Conservation (phyloP, 1,284 basidiomycete genomes). For the Irpex rosettiformis region DNA sequence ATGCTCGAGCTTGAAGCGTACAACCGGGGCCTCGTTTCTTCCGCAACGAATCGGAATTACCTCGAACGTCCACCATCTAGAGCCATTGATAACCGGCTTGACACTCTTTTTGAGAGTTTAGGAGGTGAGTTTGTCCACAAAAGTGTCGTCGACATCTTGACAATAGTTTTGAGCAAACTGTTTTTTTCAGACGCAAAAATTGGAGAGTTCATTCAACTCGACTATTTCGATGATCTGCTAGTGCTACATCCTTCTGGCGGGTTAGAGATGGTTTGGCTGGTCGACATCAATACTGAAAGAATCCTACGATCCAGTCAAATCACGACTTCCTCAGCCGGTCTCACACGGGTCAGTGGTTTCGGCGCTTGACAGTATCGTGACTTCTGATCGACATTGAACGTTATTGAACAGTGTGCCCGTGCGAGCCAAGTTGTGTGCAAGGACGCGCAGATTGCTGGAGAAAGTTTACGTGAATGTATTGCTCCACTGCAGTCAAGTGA, state of each 20-base stretch:
- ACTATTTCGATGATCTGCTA: slow-evolving; percentile 33
- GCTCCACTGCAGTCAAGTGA: background rate
- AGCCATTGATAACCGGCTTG: slow-evolving; percentile 49
- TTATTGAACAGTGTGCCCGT: background rate
- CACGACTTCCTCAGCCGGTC: slow-evolving; percentile 35
- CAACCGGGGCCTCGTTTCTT: slow-evolving; percentile 33
- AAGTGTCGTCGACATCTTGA: too few relatives aligned
- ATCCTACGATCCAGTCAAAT: slow-evolving; percentile 35
- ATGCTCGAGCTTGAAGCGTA: slow-evolving; percentile 40
- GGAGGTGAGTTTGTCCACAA: slow-evolving; percentile 31
- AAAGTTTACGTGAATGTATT: background rate
- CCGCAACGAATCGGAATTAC: slow-evolving; percentile 35
- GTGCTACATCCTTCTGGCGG: slow-evolving; percentile 18
- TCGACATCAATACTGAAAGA: slow-evolving; percentile 35
- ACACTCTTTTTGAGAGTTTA: slow-evolving; percentile 49
- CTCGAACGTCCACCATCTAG: slow-evolving; percentile 44
- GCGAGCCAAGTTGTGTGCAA: background rate
- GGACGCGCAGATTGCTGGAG: background rate
- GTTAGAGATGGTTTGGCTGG: slow-evolving; percentile 42
- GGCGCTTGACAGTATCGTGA: background rate
- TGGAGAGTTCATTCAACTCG: slow-evolving; percentile 47
- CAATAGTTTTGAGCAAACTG: too few relatives aligned
- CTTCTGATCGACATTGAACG: background rate
- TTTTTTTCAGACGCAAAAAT: slow-evolving; percentile 26
- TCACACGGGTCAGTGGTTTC: slow-evolving; percentile 9